These are phyloP conservation scores for Phytophthora tubulina DNA, from an alignment of 352 stramenopile genomes.

Conservation along the genomic window DNA sequence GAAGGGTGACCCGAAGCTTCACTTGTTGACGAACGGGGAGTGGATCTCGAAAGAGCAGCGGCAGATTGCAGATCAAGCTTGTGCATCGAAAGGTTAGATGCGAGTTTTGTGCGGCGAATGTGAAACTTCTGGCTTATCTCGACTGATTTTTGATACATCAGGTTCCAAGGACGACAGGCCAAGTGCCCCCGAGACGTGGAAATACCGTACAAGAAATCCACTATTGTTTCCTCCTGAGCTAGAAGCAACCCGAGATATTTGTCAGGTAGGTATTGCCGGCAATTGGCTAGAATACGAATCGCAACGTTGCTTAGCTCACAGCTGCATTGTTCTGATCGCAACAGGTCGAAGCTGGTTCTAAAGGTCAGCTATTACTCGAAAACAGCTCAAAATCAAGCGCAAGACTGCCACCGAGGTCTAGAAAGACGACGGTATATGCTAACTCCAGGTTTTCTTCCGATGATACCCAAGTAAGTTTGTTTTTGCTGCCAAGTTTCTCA, in stretches of 20 bases:
- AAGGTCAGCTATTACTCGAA: constrained; percentile 51
- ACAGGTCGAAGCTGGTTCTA: constrained; percentile 37
- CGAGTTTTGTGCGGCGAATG: neutral
- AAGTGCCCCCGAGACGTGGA: constrained; percentile 78
- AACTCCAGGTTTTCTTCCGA: constrained; percentile 74
- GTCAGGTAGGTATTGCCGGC: constrained; percentile 47
- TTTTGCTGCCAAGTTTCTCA: neutral
- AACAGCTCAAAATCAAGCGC: constrained; percentile 39
- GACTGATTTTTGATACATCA: constrained; percentile 27
- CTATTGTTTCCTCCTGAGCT: constrained; percentile 83
- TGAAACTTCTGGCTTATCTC: constrained; percentile 1
- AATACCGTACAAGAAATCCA: constrained; percentile 76
- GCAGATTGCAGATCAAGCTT: constrained; percentile 65
- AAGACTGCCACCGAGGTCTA: constrained; percentile 41
- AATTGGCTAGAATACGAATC: neutral
- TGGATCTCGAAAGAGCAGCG: constrained; percentile 80
- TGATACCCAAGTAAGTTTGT: constrained; percentile 35
- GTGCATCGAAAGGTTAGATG: constrained; percentile 59
- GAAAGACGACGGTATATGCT: constrained; percentile 70
- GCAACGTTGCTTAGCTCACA: neutral
- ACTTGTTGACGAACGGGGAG: constrained; percentile 72
- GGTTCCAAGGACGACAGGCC: constrained; percentile 69
- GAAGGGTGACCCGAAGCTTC: constrained; percentile 72
- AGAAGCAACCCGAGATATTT: constrained; percentile 64
- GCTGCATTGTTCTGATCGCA: neutral